Percentiles rank a stretch among this genome's conserved stretches.
Evolutionary conservation across 768 basidiomycete species (phyloP).

Genomic region (Daedaleopsis nitida): DNA sequence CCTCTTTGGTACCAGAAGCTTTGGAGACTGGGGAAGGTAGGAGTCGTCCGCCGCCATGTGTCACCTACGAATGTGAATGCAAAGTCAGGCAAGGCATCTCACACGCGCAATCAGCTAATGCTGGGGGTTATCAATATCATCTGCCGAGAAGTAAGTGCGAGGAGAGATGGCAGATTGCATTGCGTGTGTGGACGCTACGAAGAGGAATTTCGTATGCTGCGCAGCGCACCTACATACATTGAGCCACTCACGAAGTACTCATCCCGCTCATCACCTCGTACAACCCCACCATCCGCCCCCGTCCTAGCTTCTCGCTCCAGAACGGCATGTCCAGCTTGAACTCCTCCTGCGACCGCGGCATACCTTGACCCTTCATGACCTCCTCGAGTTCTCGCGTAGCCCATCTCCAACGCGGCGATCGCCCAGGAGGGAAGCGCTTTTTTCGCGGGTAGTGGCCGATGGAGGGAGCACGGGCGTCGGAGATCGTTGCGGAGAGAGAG

Average conservation of each 20-base stretch:
- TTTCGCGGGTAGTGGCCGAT: conserved; percentile 52
- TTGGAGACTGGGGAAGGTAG: no score
- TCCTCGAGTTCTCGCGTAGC: conserved; percentile 56
- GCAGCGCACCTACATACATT: no score
- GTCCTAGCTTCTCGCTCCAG: conserved; percentile 72
- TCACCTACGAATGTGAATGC: no score
- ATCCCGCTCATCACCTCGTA: conserved; percentile 63
- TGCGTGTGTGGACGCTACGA: no score
- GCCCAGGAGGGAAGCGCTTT: conserved; percentile 46
- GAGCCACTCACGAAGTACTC: conserved; percentile 5
- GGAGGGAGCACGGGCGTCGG: conserved; percentile 65
- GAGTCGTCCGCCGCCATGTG: no score
- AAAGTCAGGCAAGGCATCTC: no score
- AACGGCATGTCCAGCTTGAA: conserved; percentile 87
- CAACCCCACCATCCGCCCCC: conserved; percentile 57
- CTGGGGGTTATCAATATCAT: no score
- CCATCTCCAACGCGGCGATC: conserved; percentile 59
- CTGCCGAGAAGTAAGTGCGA: no score
- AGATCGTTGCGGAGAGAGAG: conserved; percentile 53
- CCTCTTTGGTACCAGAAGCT: no score
- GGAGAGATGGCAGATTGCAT: no score
- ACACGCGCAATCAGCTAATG: no score
- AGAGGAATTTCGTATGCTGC: no score
- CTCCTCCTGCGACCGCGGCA: conserved; percentile 76
- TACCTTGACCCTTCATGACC: conserved; percentile 54